A percentile compares a stretch with the other conserved stretches of the same genome.
Conservation (phyloP, 2,329 filamentous ascomycete species). For the Venturia effusa region DNA sequence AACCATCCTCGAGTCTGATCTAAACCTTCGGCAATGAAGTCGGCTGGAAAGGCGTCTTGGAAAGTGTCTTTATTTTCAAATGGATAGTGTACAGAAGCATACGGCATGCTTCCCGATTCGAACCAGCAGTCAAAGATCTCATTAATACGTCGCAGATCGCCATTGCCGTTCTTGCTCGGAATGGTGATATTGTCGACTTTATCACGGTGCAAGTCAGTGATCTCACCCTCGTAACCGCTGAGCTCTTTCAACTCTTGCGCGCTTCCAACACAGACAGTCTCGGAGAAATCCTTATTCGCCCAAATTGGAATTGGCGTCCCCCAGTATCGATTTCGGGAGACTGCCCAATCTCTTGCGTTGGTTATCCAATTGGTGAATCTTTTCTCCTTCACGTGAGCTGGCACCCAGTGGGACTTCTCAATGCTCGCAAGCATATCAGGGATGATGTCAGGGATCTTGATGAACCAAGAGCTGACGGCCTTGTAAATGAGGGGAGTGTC, state of each 20-base stretch:
- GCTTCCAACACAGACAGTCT: conserved; percentile 78
- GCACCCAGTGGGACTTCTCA: conserved; percentile 84
- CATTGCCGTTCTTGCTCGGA: conserved; percentile 78
- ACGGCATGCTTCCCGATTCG: conserved; percentile 92
- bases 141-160: conserved; percentile 65
- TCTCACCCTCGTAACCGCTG: conserved; percentile 73
- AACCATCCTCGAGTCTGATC: conserved; percentile 97
- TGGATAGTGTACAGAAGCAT: conserved; percentile 81
- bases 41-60: conserved; percentile 71
- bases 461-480: conserved; percentile 90
- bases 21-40: conserved; percentile 88
- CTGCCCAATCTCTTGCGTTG: conserved; percentile 90
- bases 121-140: conserved; percentile 98
- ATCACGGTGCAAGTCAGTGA: conserved; percentile 82
- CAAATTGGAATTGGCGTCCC: conserved; percentile 86
- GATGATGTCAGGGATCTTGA: conserved; percentile 73
- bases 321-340: conserved; percentile 91
- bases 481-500: conserved; percentile 90
- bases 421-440: conserved; percentile 87
- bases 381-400: conserved; percentile 79
- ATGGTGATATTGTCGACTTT: conserved; percentile 93
- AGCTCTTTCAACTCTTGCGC: conserved; percentile 73
- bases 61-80: conserved; percentile 82
- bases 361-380: conserved; percentile 86
- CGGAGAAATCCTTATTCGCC: conserved; percentile 81